phyloP scores from a whole-genome alignment of 768 basidiomycete species.

The Lactarius pseudohatsudake region DNA sequence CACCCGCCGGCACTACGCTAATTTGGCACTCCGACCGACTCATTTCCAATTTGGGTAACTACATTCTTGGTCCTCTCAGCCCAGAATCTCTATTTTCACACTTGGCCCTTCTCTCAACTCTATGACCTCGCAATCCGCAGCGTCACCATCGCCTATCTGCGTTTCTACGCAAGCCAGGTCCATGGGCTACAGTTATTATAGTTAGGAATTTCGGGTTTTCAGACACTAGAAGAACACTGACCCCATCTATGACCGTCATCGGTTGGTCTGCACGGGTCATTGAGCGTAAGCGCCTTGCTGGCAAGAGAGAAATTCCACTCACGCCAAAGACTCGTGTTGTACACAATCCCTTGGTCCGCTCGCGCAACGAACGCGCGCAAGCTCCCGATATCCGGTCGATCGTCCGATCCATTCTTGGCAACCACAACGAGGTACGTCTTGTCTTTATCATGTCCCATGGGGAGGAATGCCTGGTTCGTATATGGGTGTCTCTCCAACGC shows the following conservation, averaged over 20 bases:
- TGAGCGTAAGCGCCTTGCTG: not conserved
- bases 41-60: constrained; percentile 2
- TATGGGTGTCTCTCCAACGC: constrained; percentile 87
- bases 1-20: not conserved
- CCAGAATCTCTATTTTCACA: constrained; percentile 37
- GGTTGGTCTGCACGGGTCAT: constrained; percentile 70
- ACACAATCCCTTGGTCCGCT: constrained; percentile 81
- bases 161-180: constrained; percentile 92
- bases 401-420: constrained; percentile 73
- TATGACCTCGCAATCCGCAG: constrained; percentile 84
- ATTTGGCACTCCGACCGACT: constrained; percentile 25
- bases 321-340: constrained; percentile 89
- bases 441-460: constrained; percentile 73
- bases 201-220: constrained; percentile 8
- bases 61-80: not conserved
- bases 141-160: constrained; percentile 79
- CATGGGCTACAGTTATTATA: constrained; percentile 48
- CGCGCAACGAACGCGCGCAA: constrained; percentile 81
- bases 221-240: constrained; percentile 35
- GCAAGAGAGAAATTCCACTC: constrained; percentile 40
- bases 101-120: constrained; percentile 43
- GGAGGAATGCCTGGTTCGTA: constrained; percentile 92
- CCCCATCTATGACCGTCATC: constrained; percentile 77
- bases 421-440: constrained; percentile 81
- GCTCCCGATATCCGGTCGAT: constrained; percentile 71